These are phyloP conservation scores for Alternaria ventricosa DNA, from an alignment of 2,329 filamentous ascomycete species.

Conservation along the genomic window DNA sequence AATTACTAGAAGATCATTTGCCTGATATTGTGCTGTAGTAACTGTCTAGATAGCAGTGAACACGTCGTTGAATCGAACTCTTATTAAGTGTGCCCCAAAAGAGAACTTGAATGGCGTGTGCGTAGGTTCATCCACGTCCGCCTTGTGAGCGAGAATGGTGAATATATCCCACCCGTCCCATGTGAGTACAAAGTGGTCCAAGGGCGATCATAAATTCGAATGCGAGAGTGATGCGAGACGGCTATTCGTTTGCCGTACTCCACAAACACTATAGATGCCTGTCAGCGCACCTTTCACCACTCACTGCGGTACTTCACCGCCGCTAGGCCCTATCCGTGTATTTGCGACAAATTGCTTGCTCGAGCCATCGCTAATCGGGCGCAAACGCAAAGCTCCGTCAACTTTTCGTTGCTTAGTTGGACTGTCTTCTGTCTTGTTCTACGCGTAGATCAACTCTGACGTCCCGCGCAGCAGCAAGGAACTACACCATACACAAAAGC, in stretches of 20 bases:
- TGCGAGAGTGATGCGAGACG: neutral
- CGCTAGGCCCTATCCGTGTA: neutral
- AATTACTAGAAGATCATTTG: neutral
- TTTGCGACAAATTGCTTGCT: neutral
- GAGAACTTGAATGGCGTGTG: neutral
- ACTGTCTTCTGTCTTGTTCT: neutral
- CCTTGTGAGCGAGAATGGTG: neutral
- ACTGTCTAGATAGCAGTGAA: neutral
- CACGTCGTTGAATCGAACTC: neutral
- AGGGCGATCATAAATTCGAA: neutral
- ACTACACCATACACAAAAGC: neutral
- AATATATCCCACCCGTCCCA: neutral
- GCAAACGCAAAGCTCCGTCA: neutral
- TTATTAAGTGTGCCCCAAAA: neutral
- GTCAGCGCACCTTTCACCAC: neutral
- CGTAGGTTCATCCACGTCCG: neutral
- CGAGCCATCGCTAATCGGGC: neutral
- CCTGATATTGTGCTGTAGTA: neutral
- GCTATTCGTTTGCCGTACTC: neutral
- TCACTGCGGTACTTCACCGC: neutral
- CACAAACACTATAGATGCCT: neutral
- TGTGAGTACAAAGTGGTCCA: neutral
- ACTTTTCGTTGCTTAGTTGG: neutral
- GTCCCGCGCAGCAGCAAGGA: neutral
- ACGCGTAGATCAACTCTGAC: neutral